Base-by-base conservation (phyloP, 805 yeast species). In the Candida succiphila region DNA sequence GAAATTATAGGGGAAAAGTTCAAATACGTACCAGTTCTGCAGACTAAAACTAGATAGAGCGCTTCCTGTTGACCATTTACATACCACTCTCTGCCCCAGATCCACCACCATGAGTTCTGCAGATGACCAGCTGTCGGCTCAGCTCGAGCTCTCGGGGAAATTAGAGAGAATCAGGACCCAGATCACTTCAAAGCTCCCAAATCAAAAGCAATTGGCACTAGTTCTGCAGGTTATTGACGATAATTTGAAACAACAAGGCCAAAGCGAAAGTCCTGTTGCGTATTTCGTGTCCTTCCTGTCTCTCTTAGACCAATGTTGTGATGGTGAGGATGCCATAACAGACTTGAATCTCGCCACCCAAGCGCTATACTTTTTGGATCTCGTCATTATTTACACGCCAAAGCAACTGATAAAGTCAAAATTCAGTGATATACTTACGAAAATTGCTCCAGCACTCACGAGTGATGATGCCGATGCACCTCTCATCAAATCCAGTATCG, bases 191-290 rank as follows among this genome's bases (percentile, higher is more conserved):
- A 86, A 85, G 52, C 61, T 88, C 32, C 86, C 80, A 17, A 84
- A 87, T 55, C 96, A 87, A 60, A 82, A 80, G 49, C 86, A 81
- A 51, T 65, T 84, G 41, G 95, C 96, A 7, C 60, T 85, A 19
- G 78, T 89, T 36, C 66, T 92, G 31, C 70, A 80, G 17, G 95
- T 96, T 4, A 88, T 92, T 31, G 99, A 92, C 53, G 95, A 85
- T 45, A 84, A 84, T 45, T 69, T 92, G 29, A 65, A 69, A 29
- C 86, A 77, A 42, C 83, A 79, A 44, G 65, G 67, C 29, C 72
- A 72, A 32, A 67, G 68, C 30, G 66, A 63, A 37, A 65, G 82
- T 13, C 78, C 95, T 19, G 79, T 84, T 19, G 78, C 95, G 0
- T 92, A 92, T 56, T 78, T 87, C 47, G 77, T 88, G 14, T 83